Conservation (phyloP, 305 asterid genomes). For the Andrographis paniculata region DNA sequence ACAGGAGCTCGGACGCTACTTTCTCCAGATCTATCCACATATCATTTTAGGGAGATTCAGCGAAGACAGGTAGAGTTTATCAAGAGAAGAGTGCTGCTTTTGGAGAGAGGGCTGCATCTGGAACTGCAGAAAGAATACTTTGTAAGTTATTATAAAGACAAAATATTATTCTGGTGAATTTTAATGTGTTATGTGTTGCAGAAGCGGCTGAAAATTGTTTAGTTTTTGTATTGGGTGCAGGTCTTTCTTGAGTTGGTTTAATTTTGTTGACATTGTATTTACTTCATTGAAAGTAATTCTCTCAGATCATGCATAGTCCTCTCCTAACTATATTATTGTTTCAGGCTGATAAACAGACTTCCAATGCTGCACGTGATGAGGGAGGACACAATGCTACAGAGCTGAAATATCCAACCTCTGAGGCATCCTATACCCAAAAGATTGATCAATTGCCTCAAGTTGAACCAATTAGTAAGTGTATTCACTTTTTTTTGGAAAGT, state of each 20-base stretch:
- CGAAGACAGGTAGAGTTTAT: conserved; percentile 86
- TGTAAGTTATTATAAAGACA: conserved; percentile 45
- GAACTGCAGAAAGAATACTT: conserved; percentile 58
- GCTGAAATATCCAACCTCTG: conserved; percentile 26
- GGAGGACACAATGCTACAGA: conserved; percentile 40
- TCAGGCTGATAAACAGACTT: conserved; percentile 57
- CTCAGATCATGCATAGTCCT: conserved; percentile 12
- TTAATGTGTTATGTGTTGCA: neutral
- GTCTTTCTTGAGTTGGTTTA: conserved; percentile 13
- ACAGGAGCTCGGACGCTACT: conserved; percentile 46
- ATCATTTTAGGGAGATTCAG: conserved; percentile 90
- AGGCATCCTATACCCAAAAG: conserved; percentile 35
- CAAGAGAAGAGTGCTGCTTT: conserved; percentile 86
- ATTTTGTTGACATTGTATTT: conserved; percentile 6
- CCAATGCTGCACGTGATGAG: conserved; percentile 35
- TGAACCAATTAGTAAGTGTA: conserved; percentile 57
- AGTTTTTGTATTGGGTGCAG: conserved; percentile 6
- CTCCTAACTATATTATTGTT: conserved; percentile 19
- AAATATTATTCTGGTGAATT: neutral
- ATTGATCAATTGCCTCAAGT: conserved; percentile 48
- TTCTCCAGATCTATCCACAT: conserved; percentile 53
- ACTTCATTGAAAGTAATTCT: conserved; percentile 5
- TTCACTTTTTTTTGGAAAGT: conserved; percentile 12
- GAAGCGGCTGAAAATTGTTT: conserved; percentile 18
- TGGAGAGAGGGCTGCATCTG: conserved; percentile 73